Percentiles rank a stretch among this genome's conserved stretches.
phyloP scores from a whole-genome alignment of 2,329 filamentous ascomycete genomes.

The Coniochaeta ligniaria region DNA sequence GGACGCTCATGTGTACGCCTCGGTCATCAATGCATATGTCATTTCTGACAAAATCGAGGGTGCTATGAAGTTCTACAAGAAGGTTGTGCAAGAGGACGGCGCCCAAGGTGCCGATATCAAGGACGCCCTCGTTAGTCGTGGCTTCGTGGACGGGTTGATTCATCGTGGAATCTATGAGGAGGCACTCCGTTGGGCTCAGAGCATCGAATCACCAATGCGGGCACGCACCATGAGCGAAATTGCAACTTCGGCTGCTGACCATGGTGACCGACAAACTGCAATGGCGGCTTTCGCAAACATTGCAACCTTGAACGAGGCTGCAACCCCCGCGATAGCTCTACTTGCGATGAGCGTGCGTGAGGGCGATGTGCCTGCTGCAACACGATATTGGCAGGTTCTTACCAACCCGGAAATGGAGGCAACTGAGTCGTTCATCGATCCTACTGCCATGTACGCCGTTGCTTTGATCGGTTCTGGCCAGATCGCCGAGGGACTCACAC shows the following conservation, averaged over 20 bases:
- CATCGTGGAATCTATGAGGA: slow-evolving; percentile 62
- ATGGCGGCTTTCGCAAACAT: slow-evolving; percentile 57
- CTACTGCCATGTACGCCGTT: slow-evolving; percentile 83
- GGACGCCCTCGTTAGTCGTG: slow-evolving; percentile 63
- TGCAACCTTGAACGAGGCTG: slow-evolving; percentile 40
- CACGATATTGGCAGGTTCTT: slow-evolving; percentile 74
- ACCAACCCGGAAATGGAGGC: slow-evolving; percentile 53
- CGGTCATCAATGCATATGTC: slow-evolving; percentile 86
- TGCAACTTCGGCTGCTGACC: slow-evolving; percentile 72
- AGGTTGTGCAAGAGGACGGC: slow-evolving; percentile 59
- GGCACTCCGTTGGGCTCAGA: slow-evolving; percentile 66
- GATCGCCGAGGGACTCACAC: slow-evolving; percentile 69
- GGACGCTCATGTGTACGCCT: slow-evolving; percentile 80
- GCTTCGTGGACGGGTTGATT: slow-evolving; percentile 73
- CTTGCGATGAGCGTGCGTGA: slow-evolving; percentile 79
- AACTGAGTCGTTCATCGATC: slow-evolving; percentile 67
- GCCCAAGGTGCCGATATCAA: slow-evolving; percentile 57
- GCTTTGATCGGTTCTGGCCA: slow-evolving; percentile 82
- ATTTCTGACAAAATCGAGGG: slow-evolving; percentile 72
- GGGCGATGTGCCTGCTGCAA: slow-evolving; percentile 70
- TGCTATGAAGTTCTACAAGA: slow-evolving; percentile 78
- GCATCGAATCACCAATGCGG: slow-evolving; percentile 52
- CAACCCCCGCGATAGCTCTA: slow-evolving; percentile 67
- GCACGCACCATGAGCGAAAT: slow-evolving; percentile 63
- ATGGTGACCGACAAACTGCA: slow-evolving; percentile 62